Base-by-base conservation (phyloP, 2,329 filamentous ascomycete genomes). In the Dryadomyces quercus-mongolicae region DNA sequence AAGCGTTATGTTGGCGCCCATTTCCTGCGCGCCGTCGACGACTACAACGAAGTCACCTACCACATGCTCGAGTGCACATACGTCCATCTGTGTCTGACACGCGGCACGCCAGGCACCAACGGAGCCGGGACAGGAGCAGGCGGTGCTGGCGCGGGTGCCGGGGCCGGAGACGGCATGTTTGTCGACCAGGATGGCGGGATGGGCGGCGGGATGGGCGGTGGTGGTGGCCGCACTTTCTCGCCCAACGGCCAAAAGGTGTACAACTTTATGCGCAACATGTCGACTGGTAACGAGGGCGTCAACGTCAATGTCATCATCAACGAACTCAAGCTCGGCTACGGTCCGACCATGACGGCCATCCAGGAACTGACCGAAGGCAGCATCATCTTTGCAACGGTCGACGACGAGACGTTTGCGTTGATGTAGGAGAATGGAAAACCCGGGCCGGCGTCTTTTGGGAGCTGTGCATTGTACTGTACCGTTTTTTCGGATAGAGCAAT, bases 1-100 rank as follows among this genome's bases (percentile, higher is more conserved):
- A 93, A 91, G 73, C 80, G 85, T 58, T 85, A 90, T 68, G 78
- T 98, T 53, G 83, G 80, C 58, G 86, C 89, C 45, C 85, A 91
- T 68, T 81, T 87, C 63, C 84, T 98, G 59, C 84, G 90, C 53
- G 83, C 86, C 4, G 74, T 97, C 54, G 74, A 78, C 54, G 87
- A 96, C 68, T 85, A 85, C 73, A 95, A 98, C 73, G 93, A 98
- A 75, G 80, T 97, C 67, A 86, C 85, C 66, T 95, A 89, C 67
- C 93, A 97, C 70, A 71, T 96, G 60, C 81, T 98, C 53, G 92
- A 98, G 72, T 85, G 89, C 25, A 88, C 90, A 6, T 87, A 86
- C 55, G 86, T 94, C 51, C 93, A 98, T 71, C 74, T 98, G 51
- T 85, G 85, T 70, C 86, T 90, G 67, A 87, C 84, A 15, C 80